Base-by-base conservation (phyloP, 2,329 filamentous ascomycete species). In the Penicillium sp. region DNA sequence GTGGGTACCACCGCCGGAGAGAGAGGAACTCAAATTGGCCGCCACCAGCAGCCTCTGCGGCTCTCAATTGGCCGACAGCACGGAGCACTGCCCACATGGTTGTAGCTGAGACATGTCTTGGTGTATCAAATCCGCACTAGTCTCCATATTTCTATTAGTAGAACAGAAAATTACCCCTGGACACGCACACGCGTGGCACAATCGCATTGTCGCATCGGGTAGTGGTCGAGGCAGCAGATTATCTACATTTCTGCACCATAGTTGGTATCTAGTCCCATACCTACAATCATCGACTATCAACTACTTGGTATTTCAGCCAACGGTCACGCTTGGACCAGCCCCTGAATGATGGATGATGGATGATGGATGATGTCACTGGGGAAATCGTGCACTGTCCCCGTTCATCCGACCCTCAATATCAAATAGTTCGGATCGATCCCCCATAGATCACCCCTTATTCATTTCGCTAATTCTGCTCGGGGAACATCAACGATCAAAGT, bases 71-170 rank as follows among this genome's bases (percentile, higher is more conserved):
- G 52, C 33, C 26, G 46, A 48, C 7, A 23, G 45, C 46, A 46
- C 47, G 44, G 42, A 45, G 49, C 51, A 29, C 49, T 58, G 42
- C 52, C 58, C 60, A 62, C 60, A 62, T 61, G 58, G 56, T 54
- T 60, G 60, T 62, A 59, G 59, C 60, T 61, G 60, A 60, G 60
- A 61, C 60, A 52, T 52, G 50, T 53, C 44, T 58, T 51, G 51
- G 46, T 58, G 58, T 59, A 61, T 62, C 58, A 60, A 50, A 43
- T 52, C 15, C 46, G 30, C 58, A 47, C 60, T 62, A 61, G 58
- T 48, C 54, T 61, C 60, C 54, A 55, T 55, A 54, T 53, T 59
- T 52, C 58, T 62, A 62, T 61, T 61, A 59, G 58, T 59, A 60
- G 58, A 59, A 62, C 53, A 52, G 36, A 40, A 36, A 40, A 42